Evolutionary conservation across 257 asterid species (phyloP).

Genomic region (Jaltomata sinuosa): DNA sequence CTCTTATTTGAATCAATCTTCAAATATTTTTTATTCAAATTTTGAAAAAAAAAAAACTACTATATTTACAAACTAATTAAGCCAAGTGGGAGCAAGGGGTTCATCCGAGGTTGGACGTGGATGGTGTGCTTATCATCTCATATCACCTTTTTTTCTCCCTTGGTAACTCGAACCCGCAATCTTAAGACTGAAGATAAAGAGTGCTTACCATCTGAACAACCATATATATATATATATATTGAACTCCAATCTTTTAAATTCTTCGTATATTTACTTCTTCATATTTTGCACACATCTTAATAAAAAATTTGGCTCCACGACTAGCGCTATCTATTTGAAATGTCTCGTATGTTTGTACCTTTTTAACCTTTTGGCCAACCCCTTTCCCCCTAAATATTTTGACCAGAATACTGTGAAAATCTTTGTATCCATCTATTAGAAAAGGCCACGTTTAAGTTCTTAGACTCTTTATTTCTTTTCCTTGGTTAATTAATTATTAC

Average conservation of each 20-base stretch:
- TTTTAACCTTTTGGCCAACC: background rate
- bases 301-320: background rate
- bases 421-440: background rate
- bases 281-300: rapidly evolving
- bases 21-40: background rate
- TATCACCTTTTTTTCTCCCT: background rate
- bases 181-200: rapidly evolving
- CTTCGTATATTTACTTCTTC: background rate
- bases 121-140: too few relatives aligned
- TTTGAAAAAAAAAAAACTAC: background rate
- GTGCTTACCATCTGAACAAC: background rate
- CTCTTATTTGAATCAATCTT: background rate
- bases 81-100: too few relatives aligned
- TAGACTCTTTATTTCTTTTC: background rate
- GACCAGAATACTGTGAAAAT: background rate
- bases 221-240: too few relatives aligned
- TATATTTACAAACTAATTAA: too few relatives aligned
- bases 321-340: background rate
- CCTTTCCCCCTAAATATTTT: background rate
- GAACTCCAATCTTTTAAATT: background rate
- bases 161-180: too few relatives aligned
- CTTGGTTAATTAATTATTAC: background rate
- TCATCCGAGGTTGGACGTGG: too few relatives aligned
- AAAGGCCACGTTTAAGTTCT: background rate
- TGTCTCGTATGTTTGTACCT: background rate